Base-by-base conservation (phyloP, 1,284 basidiomycete species). In the Ceratobasidium sp. region DNA sequence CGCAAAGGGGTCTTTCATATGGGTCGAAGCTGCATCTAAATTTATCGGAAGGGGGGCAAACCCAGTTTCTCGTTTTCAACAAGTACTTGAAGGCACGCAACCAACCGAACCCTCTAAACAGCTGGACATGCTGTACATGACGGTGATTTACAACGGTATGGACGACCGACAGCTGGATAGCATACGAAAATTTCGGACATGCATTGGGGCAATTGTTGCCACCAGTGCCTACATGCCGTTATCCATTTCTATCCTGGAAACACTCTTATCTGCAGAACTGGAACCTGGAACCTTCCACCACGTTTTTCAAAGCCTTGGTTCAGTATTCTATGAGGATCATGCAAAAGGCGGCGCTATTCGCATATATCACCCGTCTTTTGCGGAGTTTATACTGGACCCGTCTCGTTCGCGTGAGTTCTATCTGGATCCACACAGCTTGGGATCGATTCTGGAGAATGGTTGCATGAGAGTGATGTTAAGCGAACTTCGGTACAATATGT, bases 321-420 rank as follows among this genome's bases (percentile, higher is more conserved):
- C 72, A 2, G 72, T 73, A 26, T 18, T 73, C 23, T 50, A 67
- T 13, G 72, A 67, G 30, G 43, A 63, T 26, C 69, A 67, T 30
- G 43, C 35, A 1, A 55, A 73, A 13, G 66, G 46, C 41, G 14
- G 66, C 7, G 46, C 52, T 21, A 28, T 74, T 32, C 66, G 73
- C 1, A 13, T 71, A 6, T 71, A 43, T 9, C 73, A 71, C 43
- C 59, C 59, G 5, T 74, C 73, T 18, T 74, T 74, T 35, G 41
- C 44, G n/a, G 59, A 71, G 7, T 74, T 57, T 26, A 18, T 54
- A 23, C 32, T 74, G 18, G 54, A 41, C 13, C 46, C 71, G 23
- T 23, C 47, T 30, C 57, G 73, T 13, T 74, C 62, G 11, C 30
- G 23, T 13, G 58, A 63, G 26, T 43, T 59, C n/a, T 59, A 50